Evolutionary conservation across 225 moss, liverwort and hornwort species (phyloP).

Genomic region (Physcomitrellopsis africana): DNA sequence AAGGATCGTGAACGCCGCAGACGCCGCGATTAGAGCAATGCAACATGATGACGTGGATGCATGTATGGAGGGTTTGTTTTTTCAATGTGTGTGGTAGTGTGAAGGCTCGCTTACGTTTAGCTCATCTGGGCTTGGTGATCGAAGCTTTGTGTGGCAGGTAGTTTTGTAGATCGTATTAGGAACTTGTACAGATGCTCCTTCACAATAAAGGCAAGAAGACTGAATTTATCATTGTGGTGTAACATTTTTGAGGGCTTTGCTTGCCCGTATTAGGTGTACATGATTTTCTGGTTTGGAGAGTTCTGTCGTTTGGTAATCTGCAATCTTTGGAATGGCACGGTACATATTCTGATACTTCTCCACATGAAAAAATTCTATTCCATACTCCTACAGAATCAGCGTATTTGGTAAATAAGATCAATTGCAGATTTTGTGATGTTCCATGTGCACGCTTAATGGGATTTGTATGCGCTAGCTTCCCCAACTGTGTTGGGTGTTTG

Average conservation of each 20-base stretch:
- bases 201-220: neutral
- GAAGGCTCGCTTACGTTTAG: conserved; percentile 3
- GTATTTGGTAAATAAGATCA: too few species aligned
- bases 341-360: too few species aligned
- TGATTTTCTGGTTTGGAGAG: too few species aligned
- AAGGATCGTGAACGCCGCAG: conserved; percentile 76
- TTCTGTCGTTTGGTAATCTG: too few species aligned
- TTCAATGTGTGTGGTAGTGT: conserved; percentile 8
- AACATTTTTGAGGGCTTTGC: neutral
- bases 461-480: too few species aligned
- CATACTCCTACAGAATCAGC: too few species aligned
- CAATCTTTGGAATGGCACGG: too few species aligned
- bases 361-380: too few species aligned
- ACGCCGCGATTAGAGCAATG: conserved; percentile 35
- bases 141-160: conserved; percentile 10
- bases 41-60: neutral
- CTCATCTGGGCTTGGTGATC: neutral
- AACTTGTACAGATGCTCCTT: conserved; percentile 24
- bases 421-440: too few species aligned
- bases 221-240: conserved; percentile 1
- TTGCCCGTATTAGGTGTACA: too few species aligned
- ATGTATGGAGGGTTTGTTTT: neutral
- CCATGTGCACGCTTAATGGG: too few species aligned
- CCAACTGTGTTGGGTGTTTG: too few species aligned
- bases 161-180: conserved; percentile 12